Conservation (phyloP, 768 basidiomycete species). For the Auricularia sp. region DNA sequence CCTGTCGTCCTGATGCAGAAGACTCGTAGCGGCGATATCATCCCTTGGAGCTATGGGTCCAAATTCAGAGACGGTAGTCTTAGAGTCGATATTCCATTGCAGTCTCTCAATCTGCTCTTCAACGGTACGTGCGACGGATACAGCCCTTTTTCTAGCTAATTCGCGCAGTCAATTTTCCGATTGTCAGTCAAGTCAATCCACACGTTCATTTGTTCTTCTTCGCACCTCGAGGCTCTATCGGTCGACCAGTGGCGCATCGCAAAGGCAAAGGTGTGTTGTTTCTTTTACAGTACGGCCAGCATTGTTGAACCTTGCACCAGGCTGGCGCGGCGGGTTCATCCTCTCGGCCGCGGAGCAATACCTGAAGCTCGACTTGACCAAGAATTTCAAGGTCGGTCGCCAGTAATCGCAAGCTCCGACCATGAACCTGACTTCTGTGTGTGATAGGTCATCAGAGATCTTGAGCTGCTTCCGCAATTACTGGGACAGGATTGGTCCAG, state of each 20-base stretch:
- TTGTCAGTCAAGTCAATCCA: slow-evolving; percentile 89
- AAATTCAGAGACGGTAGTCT: slow-evolving; percentile 89
- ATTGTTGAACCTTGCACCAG: slow-evolving; percentile 23
- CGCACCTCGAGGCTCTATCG: slow-evolving; percentile 78
- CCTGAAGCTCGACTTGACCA: slow-evolving; percentile 89
- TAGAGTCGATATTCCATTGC: slow-evolving; percentile 89
- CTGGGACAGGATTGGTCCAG: slow-evolving; percentile 94
- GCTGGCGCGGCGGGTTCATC: slow-evolving; percentile 93
- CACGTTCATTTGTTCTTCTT: slow-evolving; percentile 91
- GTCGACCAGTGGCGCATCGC: slow-evolving; percentile 87
- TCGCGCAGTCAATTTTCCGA: slow-evolving; percentile 68
- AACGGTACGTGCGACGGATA: slow-evolving; percentile 40
- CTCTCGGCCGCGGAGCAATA: slow-evolving; percentile 89
- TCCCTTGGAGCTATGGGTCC: slow-evolving; percentile 93
- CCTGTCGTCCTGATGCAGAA: slow-evolving; percentile 95
- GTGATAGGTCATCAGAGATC: slow-evolving; percentile 74
- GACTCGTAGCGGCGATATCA: slow-evolving; percentile 60
- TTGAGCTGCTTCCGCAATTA: slow-evolving; percentile 89
- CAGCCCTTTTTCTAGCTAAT: too few species aligned
- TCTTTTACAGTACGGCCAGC: background rate
- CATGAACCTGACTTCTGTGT: background rate
- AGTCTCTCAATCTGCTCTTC: slow-evolving; percentile 79
- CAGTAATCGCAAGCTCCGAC: background rate
- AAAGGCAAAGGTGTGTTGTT: slow-evolving; percentile 66
- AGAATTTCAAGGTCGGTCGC: slow-evolving; percentile 73